Percentiles rank a stretch among this genome's conserved stretches.
Conservation (phyloP, 768 basidiomycete genomes). For the Russula vinacea region DNA sequence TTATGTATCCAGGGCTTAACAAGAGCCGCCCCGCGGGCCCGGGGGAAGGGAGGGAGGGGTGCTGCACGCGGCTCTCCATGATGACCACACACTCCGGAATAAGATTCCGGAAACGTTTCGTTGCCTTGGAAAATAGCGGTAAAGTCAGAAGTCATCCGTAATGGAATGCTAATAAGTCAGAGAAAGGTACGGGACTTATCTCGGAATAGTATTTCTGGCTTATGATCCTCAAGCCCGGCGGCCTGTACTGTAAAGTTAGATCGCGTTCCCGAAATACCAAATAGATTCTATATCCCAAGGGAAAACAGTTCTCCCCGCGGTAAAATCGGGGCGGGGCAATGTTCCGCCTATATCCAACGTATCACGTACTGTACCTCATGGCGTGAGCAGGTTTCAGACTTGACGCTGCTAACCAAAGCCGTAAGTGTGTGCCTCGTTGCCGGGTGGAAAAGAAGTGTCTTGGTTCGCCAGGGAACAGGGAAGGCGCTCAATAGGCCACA, state of each 20-base stretch:
- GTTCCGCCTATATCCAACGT: background rate
- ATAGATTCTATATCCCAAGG: background rate
- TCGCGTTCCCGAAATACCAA: background rate
- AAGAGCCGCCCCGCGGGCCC: background rate
- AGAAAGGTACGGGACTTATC: background rate
- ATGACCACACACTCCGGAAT: background rate
- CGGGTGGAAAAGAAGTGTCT: background rate
- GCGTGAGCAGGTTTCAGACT: background rate
- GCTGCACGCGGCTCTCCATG: background rate
- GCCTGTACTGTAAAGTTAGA: background rate
- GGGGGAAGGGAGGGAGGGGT: background rate
- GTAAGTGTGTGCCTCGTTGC: background rate
- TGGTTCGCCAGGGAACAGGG: background rate
- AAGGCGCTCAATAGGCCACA: background rate
- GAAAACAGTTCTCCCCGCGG: background rate
- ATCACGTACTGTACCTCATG: background rate
- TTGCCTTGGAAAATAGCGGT: background rate
- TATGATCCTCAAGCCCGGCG: background rate
- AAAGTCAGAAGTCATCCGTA: background rate
- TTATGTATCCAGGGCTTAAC: background rate
- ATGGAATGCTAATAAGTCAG: background rate
- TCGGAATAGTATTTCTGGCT: background rate
- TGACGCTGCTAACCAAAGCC: background rate
- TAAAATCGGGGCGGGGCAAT: background rate
- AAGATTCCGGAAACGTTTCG: background rate